Conservation (phyloP, 2,329 filamentous ascomycete species). For the Fulvia fulva region DNA sequence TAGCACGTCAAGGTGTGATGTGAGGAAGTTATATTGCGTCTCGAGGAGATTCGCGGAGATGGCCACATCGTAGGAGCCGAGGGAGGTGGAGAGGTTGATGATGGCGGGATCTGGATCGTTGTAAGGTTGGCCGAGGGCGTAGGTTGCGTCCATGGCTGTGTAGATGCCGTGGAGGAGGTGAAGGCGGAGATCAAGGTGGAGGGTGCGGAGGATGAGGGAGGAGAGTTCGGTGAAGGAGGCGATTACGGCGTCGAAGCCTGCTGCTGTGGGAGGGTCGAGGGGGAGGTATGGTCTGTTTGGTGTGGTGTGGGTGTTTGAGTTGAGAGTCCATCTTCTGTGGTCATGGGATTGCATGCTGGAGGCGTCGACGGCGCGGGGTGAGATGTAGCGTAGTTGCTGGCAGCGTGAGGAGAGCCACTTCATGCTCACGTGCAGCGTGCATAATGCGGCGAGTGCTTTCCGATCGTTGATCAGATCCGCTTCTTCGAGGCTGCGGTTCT, state of each 20-base stretch:
- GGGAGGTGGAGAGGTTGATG: constrained; percentile 74
- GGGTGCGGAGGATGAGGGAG: constrained; percentile 71
- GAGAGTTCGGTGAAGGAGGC: constrained; percentile 78
- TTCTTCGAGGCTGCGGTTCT: constrained; percentile 61
- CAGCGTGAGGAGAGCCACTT: constrained; percentile 91
- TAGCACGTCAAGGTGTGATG: constrained; percentile 69
- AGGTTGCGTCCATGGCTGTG: constrained; percentile 46
- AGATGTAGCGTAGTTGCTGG: constrained; percentile 75
- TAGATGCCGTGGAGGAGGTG: constrained; percentile 77
- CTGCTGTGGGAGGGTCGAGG: constrained; percentile 77
- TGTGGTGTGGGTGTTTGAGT: constrained; percentile 17
- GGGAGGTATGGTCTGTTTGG: constrained; percentile 73
- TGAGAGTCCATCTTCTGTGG: constrained; percentile 71
- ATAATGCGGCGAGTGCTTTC: constrained; percentile 79
- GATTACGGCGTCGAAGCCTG: constrained; percentile 84
- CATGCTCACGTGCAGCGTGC: constrained; percentile 93
- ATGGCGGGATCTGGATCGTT: constrained; percentile 75
- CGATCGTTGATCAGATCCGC: constrained; percentile 86
- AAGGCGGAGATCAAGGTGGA: constrained; percentile 85
- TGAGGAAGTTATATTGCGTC: constrained; percentile 67
- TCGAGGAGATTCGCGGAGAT: constrained; percentile 67
- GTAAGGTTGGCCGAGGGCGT: constrained; percentile 64
- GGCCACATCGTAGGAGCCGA: constrained; percentile 85
- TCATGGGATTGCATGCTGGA: constrained; percentile 49
- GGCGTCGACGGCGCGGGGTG: constrained; percentile 65